A percentile compares a stretch with the other conserved stretches of the same genome.
Evolutionary conservation across 2,329 filamentous ascomycete genomes (phyloP).

Genomic region (Fusarium cyanostomum): DNA sequence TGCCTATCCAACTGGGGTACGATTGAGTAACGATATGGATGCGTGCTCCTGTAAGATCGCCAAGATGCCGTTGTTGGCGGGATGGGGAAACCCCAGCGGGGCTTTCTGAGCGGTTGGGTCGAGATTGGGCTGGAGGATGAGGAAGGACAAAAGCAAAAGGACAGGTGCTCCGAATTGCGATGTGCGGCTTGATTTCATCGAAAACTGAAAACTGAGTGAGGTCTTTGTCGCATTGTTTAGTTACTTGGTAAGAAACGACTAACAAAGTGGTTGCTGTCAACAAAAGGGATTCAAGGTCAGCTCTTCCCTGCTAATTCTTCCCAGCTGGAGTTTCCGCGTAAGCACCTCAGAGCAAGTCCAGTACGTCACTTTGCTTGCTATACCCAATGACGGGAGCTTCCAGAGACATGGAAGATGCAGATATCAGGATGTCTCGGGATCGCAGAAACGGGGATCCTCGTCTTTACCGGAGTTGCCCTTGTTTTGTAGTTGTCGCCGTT

Average conservation of each 20-base stretch:
- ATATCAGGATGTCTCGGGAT: too few species aligned
- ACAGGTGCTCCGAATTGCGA: neutral
- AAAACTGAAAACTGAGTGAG: neutral
- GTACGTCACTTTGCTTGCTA: constrained; percentile 19
- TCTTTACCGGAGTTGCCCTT: too few species aligned
- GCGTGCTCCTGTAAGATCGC: constrained; percentile 21
- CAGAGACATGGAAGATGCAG: neutral
- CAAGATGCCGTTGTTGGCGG: constrained; percentile 20
- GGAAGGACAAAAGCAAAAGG: neutral
- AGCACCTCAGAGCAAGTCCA: neutral
- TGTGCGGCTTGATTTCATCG: neutral
- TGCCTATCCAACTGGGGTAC: constrained; percentile 20
- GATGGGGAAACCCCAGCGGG: neutral
- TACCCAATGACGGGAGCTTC: neutral
- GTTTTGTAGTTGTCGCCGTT: too few species aligned
- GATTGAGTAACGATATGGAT: constrained; percentile 26
- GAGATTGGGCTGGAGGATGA: constrained; percentile 24
- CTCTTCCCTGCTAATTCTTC: constrained; percentile 8
- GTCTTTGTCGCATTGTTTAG: neutral
- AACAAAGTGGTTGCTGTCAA: too few species aligned
- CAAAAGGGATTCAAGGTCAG: neutral
- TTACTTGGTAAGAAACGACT: too few species aligned
- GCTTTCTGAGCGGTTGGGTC: constrained; percentile 11
- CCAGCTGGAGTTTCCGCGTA: neutral
- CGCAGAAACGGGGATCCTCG: too few species aligned